Percentiles rank a stretch among this genome's conserved stretches.
Conservation (phyloP, 1,139 yeast species). For the Lizanozyma gosingica region DNA sequence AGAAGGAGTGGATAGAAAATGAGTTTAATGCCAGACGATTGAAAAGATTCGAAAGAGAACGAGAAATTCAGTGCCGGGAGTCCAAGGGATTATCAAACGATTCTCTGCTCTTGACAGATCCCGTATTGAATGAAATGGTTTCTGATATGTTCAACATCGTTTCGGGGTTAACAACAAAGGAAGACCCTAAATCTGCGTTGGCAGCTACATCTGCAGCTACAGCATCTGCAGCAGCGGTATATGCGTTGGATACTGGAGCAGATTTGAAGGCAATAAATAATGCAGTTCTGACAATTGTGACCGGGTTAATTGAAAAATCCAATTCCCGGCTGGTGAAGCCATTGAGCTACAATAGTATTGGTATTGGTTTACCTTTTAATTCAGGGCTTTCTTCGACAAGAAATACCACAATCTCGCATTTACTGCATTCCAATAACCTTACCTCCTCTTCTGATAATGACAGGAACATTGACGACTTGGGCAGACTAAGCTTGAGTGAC, state of each 20-base stretch:
- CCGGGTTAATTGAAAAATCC: not conserved
- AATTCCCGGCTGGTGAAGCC: not conserved
- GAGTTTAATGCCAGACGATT: conserved; percentile 63
- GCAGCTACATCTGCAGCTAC: conserved; percentile 33
- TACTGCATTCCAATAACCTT: not conserved
- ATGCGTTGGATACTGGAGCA: conserved; percentile 9
- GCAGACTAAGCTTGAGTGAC: not conserved
- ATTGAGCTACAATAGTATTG: not conserved
- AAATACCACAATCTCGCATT: too few relatives aligned
- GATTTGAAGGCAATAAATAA: not conserved
- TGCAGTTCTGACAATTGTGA: not conserved
- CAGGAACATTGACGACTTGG: not conserved
- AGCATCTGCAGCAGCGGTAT: conserved; percentile 28
- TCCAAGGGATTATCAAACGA: not conserved
- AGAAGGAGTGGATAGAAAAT: conserved; percentile 63
- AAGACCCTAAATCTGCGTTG: conserved; percentile 28
- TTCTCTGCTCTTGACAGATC: conserved; percentile 10
- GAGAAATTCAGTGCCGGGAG: not conserved
- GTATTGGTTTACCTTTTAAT: not conserved
- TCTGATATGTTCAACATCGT: conserved; percentile 30
- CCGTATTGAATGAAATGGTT: conserved; percentile 17
- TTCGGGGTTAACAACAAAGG: conserved; percentile 24
- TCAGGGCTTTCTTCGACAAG: not conserved
- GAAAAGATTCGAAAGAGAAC: conserved; percentile 39
- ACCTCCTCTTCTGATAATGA: not conserved